Conservation (phyloP, 2,329 filamentous ascomycete species). For the Alternaria incomplexa region DNA sequence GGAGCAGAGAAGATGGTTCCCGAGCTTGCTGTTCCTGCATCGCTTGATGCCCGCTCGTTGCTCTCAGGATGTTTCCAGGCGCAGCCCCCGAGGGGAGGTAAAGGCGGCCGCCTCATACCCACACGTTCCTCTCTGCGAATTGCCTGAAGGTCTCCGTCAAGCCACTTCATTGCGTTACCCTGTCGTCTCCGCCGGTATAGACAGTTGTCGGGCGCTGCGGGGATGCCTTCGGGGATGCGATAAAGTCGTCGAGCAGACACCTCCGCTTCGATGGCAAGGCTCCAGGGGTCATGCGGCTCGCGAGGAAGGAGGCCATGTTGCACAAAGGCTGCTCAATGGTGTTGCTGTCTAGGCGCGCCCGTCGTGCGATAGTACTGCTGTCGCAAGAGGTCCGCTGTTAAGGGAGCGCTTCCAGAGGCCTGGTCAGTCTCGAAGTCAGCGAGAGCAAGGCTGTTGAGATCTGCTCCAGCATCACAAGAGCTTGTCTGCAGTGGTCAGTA, state of each 20-base stretch:
- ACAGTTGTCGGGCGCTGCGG: background rate
- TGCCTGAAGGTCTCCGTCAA: background rate
- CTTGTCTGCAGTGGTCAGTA: background rate
- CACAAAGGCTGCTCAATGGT: background rate
- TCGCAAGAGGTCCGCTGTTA: background rate
- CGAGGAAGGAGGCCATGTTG: background rate
- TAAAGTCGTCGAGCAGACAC: background rate
- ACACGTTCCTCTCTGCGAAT: background rate
- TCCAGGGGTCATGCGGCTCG: background rate
- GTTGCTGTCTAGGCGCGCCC: background rate
- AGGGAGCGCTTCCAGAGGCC: background rate
- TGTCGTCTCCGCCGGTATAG: background rate
- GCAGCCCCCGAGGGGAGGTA: background rate
- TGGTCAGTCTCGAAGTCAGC: background rate
- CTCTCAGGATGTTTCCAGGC: background rate
- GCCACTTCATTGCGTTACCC: background rate
- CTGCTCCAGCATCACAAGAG: background rate
- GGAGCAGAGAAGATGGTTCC: background rate
- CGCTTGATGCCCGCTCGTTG: background rate
- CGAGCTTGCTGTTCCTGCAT: background rate
- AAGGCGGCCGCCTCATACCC: background rate
- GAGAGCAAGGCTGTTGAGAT: background rate
- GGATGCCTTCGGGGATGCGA: background rate
- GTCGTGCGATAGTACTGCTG: background rate
- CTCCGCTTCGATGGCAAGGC: background rate